These are phyloP conservation scores for Lasiosphaeria hispida DNA, from an alignment of 495 filamentous ascomycete species.

Conservation along the genomic window DNA sequence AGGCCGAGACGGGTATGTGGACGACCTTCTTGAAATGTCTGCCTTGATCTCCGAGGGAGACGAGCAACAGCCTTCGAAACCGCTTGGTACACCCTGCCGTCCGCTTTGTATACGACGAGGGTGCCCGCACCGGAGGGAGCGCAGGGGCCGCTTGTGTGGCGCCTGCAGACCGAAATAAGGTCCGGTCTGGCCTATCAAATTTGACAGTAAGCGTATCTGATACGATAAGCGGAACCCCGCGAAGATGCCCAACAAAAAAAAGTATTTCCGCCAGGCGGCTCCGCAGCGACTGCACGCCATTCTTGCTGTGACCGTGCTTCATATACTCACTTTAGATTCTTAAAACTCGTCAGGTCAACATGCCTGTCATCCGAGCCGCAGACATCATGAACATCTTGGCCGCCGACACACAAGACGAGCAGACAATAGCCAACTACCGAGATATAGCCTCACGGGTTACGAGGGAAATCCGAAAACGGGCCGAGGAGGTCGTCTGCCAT, in stretches of 20 bases:
- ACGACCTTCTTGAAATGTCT: too few species aligned
- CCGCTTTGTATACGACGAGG: too few species aligned
- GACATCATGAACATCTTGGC: conserved; percentile 10
- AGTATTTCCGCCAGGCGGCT: conserved; percentile 1
- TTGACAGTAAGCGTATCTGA: conserved; percentile 1
- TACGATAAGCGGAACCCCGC: conserved; percentile 4
- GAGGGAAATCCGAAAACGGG: background rate
- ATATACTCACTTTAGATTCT: conserved; percentile 6
- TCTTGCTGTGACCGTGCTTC: conserved; percentile 2
- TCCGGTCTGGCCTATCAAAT: too few species aligned
- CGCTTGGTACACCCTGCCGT: too few species aligned
- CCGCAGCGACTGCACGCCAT: conserved; percentile 7
- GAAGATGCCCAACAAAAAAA: conserved; percentile 8
- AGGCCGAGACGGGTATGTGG: too few species aligned
- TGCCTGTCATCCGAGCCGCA: conserved; percentile 10
- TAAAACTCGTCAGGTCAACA: conserved; percentile 7
- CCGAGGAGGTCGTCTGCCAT: conserved; percentile 5
- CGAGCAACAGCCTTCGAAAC: too few species aligned
- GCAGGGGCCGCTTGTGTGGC: too few species aligned
- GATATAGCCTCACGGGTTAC: background rate
- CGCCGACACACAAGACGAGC: conserved; percentile 2
- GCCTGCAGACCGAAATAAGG: too few species aligned
- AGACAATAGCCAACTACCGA: background rate
- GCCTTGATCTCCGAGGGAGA: too few species aligned
- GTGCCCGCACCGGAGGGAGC: too few species aligned